A percentile compares a stretch with the other conserved stretches of the same genome.
phyloP scores from a whole-genome alignment of 139 green algal genomes.

The Chloropicon primus region DNA sequence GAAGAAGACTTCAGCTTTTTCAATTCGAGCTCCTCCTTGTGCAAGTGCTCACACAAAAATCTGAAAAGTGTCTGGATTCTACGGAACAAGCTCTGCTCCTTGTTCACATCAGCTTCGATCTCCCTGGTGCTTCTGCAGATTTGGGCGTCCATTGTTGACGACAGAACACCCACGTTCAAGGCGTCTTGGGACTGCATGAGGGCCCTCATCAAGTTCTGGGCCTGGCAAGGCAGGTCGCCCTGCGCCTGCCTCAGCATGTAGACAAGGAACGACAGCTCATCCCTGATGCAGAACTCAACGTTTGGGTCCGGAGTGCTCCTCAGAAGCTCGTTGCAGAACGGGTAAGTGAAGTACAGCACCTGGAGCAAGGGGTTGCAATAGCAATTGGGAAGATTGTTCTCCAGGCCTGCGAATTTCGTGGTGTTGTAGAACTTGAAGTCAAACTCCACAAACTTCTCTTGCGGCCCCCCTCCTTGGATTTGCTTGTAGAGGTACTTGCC shows the following conservation, averaged over 20 bases:
- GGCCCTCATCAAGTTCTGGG: slow-evolving; percentile 73
- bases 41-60: slow-evolving; percentile 79
- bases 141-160: neutral
- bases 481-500: neutral
- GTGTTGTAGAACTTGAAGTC: slow-evolving; percentile 61
- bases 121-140: slow-evolving; percentile 7
- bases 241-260: slow-evolving; percentile 59
- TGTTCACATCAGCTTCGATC: slow-evolving; percentile 18
- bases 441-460: slow-evolving; percentile 24
- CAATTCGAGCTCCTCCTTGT: slow-evolving; percentile 32
- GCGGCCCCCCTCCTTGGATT: neutral
- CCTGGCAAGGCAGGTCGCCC: slow-evolving; percentile 51
- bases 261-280: slow-evolving; percentile 77
- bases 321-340: slow-evolving; percentile 41
- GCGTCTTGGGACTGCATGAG: slow-evolving; percentile 38
- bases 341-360: slow-evolving; percentile 74
- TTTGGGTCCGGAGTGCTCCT: slow-evolving; percentile 44
- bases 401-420: slow-evolving; percentile 76
- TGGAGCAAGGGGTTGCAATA: slow-evolving; percentile 89
- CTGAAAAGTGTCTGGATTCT: slow-evolving; percentile 58
- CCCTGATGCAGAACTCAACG: slow-evolving; percentile 73
- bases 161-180: neutral
- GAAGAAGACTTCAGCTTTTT: neutral
- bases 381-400: slow-evolving; percentile 85
- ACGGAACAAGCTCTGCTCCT: slow-evolving; percentile 40